phyloP scores from a whole-genome alignment of 1,284 basidiomycete species.

The Tremellales sp. region DNA sequence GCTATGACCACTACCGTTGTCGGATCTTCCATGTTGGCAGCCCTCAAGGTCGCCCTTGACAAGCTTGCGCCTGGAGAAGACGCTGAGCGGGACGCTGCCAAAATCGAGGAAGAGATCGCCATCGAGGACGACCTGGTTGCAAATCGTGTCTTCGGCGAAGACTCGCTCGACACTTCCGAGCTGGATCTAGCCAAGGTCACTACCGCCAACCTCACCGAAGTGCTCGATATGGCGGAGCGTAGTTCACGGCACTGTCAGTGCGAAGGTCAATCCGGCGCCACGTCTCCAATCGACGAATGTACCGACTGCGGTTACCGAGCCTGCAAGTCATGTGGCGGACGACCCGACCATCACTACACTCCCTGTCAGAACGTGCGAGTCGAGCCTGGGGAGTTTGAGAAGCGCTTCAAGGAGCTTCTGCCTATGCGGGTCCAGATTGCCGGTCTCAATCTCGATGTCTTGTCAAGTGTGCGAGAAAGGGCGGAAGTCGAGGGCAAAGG shows the following conservation, averaged over 20 bases:
- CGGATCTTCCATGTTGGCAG: conserved; percentile 80
- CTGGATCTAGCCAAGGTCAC: conserved; percentile 65
- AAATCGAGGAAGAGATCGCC: conserved; percentile 48
- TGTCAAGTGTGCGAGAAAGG: conserved; percentile 54
- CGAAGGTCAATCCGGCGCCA: conserved; percentile 77
- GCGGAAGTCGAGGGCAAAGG: conserved; percentile 31
- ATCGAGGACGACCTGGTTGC: conserved; percentile 49
- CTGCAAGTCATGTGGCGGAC: conserved; percentile 80
- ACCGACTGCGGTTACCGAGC: conserved; percentile 71
- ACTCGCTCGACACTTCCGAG: conserved; percentile 59
- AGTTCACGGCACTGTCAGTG: conserved; percentile 80
- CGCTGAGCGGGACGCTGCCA: conserved; percentile 45
- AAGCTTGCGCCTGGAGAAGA: conserved; percentile 64
- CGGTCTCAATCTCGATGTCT: conserved; percentile 55
- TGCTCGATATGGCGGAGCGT: conserved; percentile 64
- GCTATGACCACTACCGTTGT: conserved; percentile 97
- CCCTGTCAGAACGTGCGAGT: conserved; percentile 44
- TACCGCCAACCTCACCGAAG: conserved; percentile 53
- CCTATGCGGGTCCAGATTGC: conserved; percentile 78
- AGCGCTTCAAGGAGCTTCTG: conserved; percentile 69
- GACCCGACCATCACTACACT: conserved; percentile 76
- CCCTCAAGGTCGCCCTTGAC: conserved; percentile 64
- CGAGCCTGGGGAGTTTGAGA: conserved; percentile 67
- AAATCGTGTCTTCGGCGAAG: conserved; percentile 65
- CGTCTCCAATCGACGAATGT: conserved; percentile 67